phyloP scores from a whole-genome alignment of 2,329 filamentous ascomycete genomes.

The Diaporthe destruens region DNA sequence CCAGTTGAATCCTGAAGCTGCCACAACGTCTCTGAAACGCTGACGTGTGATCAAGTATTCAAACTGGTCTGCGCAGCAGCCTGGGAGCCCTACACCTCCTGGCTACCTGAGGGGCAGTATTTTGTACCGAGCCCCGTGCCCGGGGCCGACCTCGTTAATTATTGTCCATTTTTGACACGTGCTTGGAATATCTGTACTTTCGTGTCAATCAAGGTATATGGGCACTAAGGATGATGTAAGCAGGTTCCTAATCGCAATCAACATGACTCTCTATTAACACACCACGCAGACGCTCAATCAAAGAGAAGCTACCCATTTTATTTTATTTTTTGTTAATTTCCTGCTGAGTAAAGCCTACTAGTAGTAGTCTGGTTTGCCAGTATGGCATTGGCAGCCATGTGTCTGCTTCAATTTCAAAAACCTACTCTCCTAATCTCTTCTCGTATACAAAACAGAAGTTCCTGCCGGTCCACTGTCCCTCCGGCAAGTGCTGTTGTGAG shows the following conservation, averaged over 20 bases:
- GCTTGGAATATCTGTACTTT: no score
- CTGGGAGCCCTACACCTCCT: neutral
- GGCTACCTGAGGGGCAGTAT: no score
- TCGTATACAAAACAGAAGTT: neutral
- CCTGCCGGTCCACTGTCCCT: neutral
- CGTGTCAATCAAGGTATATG: no score
- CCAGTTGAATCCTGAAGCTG: slow-evolving; percentile 1
- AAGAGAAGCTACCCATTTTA: no score
- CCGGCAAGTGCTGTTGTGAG: neutral
- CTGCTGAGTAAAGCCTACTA: neutral
- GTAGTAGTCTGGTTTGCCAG: neutral
- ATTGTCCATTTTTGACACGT: no score
- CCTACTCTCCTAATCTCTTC: neutral
- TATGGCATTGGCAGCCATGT: neutral
- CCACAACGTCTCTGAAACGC: slow-evolving; percentile 5
- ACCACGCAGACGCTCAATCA: no score
- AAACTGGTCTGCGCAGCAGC: neutral
- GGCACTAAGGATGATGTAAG: slow-evolving; percentile 88
- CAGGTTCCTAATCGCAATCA: no score
- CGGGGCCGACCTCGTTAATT: no score
- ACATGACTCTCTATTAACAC: no score
- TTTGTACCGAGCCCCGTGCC: no score
- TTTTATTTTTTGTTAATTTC: no score
- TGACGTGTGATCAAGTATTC: no score
- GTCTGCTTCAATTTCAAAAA: neutral